Base-by-base conservation (phyloP, 768 basidiomycete species). In the Leccinum arenicola region DNA sequence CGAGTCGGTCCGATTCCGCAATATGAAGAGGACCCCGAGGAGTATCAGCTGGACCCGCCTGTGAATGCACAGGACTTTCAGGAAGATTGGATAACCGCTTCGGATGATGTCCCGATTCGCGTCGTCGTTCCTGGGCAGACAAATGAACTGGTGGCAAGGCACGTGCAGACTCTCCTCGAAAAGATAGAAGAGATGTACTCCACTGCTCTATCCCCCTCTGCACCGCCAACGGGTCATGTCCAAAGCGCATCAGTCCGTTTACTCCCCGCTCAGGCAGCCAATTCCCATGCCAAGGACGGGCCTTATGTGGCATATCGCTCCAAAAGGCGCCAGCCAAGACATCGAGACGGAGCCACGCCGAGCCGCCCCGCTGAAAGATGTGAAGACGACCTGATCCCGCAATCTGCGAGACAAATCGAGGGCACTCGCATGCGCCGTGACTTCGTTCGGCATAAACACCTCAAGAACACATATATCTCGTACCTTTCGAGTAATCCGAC, bases 61-160 rank as follows among this genome's bases (percentile, higher is more conserved):
- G 69, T 77, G 21, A 68, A 72, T 11, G 61, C 65, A 3, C 67
- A 73, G 21, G 71, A 72, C 25, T 73, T 78, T 59, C 65, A 70
- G 51, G 68, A 67, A 11, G 67, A 68, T 33, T 79, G 78, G 77
- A 70, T 72, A 2, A 67, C 66, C 9, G 69, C 68, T 8, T 65
- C 80, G 55, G 71, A 76, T 9, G 66, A 67, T 19, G 51, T 45
- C 4, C 76, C 78, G 35, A 64, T 67, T 19, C 70, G 78, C 6
- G 63, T 77, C 35, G 63, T 79, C 17, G 74, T 76, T 3, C 77
- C 78, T 38, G 74, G 76, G 11, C 75, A 74, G 63, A 66, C 66
- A 4, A 17, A 56, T 6, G 68, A 60, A 60, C 50, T 70, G 47
- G 64, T 74, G 21, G 63, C 64, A 4, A 23, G 52, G 29, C 56